Evolutionary conservation across 805 yeast species (phyloP), one percentile per base, ranked within the genome.

Genomic region (Wickerhamiella kurtzmanii): DNA sequence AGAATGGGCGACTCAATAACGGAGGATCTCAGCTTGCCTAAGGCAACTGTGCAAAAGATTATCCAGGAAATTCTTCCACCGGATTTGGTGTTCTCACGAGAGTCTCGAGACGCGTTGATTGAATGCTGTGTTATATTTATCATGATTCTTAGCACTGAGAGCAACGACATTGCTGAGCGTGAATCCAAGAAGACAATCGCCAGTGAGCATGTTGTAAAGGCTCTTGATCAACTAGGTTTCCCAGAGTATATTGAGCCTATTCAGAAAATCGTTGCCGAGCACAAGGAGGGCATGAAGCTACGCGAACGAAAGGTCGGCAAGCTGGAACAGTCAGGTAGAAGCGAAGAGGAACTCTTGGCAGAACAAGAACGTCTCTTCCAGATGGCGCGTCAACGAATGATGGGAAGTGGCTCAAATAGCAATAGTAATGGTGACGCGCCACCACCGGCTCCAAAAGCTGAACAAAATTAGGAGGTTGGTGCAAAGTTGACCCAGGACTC

Each of bases 111-210:
- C 59, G 92, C 95, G 40, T 75, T 92, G 41, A 89, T 94, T 40
- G 96, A 92, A 61, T 89, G 96, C 63, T 87, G 96, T 57, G 86
- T 92, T 47, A 96, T 87, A 65, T 89, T 92, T 62, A 81, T 92
- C 50, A 89, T 92, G 94, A 85, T 89, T 49, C 69, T 89, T 39
- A 82, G 96, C 9, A 85, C 95, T 2, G 95, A 87, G 65, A 81
- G 89, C 47, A 88, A 89, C 58, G 97, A 92, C 52, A 87, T 92
- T 54, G 97, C 97, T 1, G 97, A 92, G 57, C 82, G 82, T 57
- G 98, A 92, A 61, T 79, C 94, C 46, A 92, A 92, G 64, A 92
- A 92, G 65, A 92, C 98, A 2, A 92, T 92, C 40, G 94, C 96
- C 0, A 82, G 95, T 1, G 98, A 92, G 62, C 98, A 92, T 61